Evolutionary conservation across 2,329 filamentous ascomycete species (phyloP).

Genomic region (Furcasterigmium sp.): DNA sequence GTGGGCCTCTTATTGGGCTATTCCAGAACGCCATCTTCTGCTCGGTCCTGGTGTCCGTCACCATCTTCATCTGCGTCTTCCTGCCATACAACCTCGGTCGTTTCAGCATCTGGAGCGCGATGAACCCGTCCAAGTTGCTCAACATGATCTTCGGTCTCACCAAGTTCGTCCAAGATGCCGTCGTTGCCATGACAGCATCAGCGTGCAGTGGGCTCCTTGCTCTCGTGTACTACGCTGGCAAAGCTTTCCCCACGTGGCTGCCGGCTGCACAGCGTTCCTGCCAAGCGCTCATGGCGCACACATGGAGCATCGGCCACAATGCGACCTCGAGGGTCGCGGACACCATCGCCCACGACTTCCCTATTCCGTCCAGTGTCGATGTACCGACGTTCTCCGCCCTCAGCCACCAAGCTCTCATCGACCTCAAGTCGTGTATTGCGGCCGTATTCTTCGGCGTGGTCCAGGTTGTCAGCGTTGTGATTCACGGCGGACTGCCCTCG

Average conservation of each 20-base stretch:
- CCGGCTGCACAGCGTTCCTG: constrained; percentile 2
- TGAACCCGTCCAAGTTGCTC: constrained; percentile 73
- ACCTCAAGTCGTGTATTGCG: constrained; percentile 50
- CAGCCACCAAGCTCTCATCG: constrained; percentile 64
- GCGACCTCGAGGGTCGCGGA: constrained; percentile 43
- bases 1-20: constrained; percentile 81
- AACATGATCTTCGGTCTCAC: constrained; percentile 66
- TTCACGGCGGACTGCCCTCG: constrained; percentile 33
- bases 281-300: constrained; percentile 16
- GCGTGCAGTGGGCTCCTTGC: constrained; percentile 7
- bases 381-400: constrained; percentile 72
- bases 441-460: constrained; percentile 33
- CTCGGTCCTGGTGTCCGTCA: constrained; percentile 80
- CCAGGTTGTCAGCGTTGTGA: constrained; percentile 33
- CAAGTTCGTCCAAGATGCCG: constrained; percentile 74
- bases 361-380: constrained; percentile 50
- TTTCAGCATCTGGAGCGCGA: constrained; percentile 71
- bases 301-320: constrained; percentile 35
- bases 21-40: constrained; percentile 96
- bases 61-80: constrained; percentile 80
- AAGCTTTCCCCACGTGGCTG: constrained; percentile 10
- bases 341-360: constrained; percentile 44
- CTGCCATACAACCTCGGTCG: constrained; percentile 90
- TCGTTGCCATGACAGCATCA: constrained; percentile 54
- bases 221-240: constrained; percentile 7